A percentile compares a stretch with the other conserved stretches of the same genome.
These are phyloP conservation scores for Helicocarpus griseus DNA, from an alignment of 2,329 filamentous ascomycete species.

Conservation along the genomic window DNA sequence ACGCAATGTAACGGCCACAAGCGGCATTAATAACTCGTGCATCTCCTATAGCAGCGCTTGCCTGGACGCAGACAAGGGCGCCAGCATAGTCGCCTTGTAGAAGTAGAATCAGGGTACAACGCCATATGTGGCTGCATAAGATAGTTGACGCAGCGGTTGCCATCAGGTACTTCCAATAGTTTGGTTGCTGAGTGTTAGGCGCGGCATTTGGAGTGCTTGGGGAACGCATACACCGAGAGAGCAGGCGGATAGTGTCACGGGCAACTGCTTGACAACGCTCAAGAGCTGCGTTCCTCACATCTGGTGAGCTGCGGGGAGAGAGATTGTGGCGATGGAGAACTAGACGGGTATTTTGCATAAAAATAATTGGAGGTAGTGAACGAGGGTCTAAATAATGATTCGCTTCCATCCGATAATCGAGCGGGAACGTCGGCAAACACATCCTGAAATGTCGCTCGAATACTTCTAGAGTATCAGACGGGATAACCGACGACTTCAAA, in stretches of 20 bases:
- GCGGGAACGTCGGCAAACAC: slow-evolving; percentile 66
- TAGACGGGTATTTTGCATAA: slow-evolving; percentile 74
- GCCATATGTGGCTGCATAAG: slow-evolving; percentile 76
- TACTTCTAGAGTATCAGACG: slow-evolving; percentile 56
- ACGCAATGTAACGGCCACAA: slow-evolving; percentile 71
- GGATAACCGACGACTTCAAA: slow-evolving; percentile 57
- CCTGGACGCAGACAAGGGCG: slow-evolving; percentile 63
- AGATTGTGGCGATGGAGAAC: slow-evolving; percentile 84
- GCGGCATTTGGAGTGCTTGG: slow-evolving; percentile 18
- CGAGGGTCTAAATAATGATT: slow-evolving; percentile 61
- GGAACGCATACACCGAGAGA: slow-evolving; percentile 55
- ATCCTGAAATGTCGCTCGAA: slow-evolving; percentile 73
- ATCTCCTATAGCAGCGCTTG: slow-evolving; percentile 60
- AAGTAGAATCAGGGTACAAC: slow-evolving; percentile 70
- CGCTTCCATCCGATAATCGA: slow-evolving; percentile 59
- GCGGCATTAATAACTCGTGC: slow-evolving; percentile 61
- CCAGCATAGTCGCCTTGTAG: slow-evolving; percentile 63
- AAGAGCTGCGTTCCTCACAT: slow-evolving; percentile 61
- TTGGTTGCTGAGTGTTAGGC: slow-evolving; percentile 24
- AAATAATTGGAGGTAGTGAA: slow-evolving; percentile 63
- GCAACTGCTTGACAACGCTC: slow-evolving; percentile 66
- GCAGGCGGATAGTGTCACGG: slow-evolving; percentile 66
- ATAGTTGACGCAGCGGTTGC: slow-evolving; percentile 62
- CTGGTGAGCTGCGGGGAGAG: slow-evolving; percentile 56
- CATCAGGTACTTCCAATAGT: slow-evolving; percentile 47